These are phyloP conservation scores for Zea mays DNA, from an alignment of 176 grass and related monocot genomes.

Conservation along the genomic window Zm-B73-REFERENCE-NAM-5.0 NC_050097.1:13891001-13891500, in stretches of 20 bases:
- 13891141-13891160: conserved; percentile 99
- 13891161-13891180: conserved; percentile 79
- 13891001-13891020: background rate
- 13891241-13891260: background rate
- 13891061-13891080: conserved; percentile 88
- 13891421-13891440: background rate
- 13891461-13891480: background rate
- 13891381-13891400: too few relatives aligned
- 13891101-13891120: conserved; percentile 61
- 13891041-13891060: conserved; percentile 69
- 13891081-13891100: conserved; percentile 43
- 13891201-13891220: conserved; percentile 65
- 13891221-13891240: background rate
- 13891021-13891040: conserved; percentile 30
- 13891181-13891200: conserved; percentile 89
- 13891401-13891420: background rate
- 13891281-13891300: background rate
- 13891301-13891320: background rate
- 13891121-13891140: conserved; percentile 84
- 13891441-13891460: background rate
- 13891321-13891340: background rate
- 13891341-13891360: too few relatives aligned
- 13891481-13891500: background rate
- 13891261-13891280: background rate
- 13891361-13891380: too few relatives aligned